Conservation (phyloP, 441 rosid species). For the Cnidoscolus chayamansa region DNA sequence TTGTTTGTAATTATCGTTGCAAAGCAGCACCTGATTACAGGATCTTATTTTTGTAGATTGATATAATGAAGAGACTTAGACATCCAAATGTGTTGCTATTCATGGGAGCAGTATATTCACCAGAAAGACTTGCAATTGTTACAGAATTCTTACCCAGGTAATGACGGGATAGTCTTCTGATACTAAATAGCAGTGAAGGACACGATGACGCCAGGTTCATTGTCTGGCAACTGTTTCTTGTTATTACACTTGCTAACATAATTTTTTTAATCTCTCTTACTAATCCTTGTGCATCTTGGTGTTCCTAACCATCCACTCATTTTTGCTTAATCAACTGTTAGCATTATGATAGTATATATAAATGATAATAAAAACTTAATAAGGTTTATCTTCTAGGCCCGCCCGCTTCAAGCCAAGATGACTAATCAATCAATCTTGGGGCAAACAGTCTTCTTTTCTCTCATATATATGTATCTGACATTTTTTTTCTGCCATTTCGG, state of each 20-base stretch:
- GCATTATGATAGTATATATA: too few species aligned
- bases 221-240: background rate
- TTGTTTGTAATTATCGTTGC: constrained; percentile 5
- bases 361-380: too few species aligned
- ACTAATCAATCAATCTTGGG: too few species aligned
- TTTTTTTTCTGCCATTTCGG: background rate
- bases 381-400: too few species aligned
- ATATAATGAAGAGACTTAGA: constrained; percentile 76
- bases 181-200: background rate
- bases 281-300: too few species aligned
- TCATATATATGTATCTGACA: too few species aligned
- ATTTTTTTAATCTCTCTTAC: too few species aligned
- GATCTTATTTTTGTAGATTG: constrained; percentile 37
- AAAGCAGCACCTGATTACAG: constrained; percentile 9
- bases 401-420: too few species aligned
- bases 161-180: background rate
- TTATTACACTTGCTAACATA: background rate
- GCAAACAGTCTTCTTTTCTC: background rate
- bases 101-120: constrained; percentile 88
- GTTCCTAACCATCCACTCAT: too few species aligned
- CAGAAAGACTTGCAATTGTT: constrained; percentile 67
- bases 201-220: background rate
- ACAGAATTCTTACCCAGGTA: constrained; percentile 86
- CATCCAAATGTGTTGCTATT: constrained; percentile 84
- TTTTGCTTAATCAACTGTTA: too few species aligned